These are phyloP conservation scores for Mortierella sp. DNA, from an alignment of 371 early-diverging fungal species.

Conservation along the genomic window DNA sequence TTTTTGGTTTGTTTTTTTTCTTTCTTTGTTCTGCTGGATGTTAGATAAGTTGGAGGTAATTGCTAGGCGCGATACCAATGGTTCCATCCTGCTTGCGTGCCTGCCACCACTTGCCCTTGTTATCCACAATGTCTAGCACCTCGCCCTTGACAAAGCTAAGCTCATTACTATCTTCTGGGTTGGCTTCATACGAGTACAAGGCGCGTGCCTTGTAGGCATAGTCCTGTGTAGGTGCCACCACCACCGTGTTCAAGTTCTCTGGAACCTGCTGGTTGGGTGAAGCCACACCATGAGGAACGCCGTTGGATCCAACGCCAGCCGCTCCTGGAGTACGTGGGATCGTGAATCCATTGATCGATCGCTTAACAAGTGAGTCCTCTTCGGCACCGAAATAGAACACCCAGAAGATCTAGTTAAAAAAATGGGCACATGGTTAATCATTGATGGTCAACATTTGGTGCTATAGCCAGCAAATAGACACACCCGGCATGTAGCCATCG, in stretches of 20 bases:
- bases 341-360: slow-evolving; percentile 55
- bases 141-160: slow-evolving; percentile 91
- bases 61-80: slow-evolving; percentile 93
- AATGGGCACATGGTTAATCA: no score
- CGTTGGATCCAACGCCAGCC: slow-evolving; percentile 19
- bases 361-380: slow-evolving; percentile 69
- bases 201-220: slow-evolving; percentile 68
- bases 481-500: no score
- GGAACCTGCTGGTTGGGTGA: slow-evolving; percentile 16
- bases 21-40: not conserved
- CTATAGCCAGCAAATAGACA: no score
- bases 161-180: slow-evolving; percentile 92
- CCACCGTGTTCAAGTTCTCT: slow-evolving; percentile 42
- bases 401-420: no score
- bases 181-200: slow-evolving; percentile 78
- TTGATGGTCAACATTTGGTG: no score
- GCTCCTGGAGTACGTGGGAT: slow-evolving; percentile 42
- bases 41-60: slow-evolving; percentile 68
- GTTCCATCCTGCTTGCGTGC: slow-evolving; percentile 84
- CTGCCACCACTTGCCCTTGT: slow-evolving; percentile 97
- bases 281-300: slow-evolving; percentile 22
- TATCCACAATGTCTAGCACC: slow-evolving; percentile 85
- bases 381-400: slow-evolving; percentile 78
- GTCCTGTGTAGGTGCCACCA: slow-evolving; percentile 52
- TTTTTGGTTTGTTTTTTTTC: not conserved